These are phyloP conservation scores for Chytriomyces hyalinus DNA, from an alignment of 192 early-diverging fungal species.

Conservation along the genomic window DNA sequence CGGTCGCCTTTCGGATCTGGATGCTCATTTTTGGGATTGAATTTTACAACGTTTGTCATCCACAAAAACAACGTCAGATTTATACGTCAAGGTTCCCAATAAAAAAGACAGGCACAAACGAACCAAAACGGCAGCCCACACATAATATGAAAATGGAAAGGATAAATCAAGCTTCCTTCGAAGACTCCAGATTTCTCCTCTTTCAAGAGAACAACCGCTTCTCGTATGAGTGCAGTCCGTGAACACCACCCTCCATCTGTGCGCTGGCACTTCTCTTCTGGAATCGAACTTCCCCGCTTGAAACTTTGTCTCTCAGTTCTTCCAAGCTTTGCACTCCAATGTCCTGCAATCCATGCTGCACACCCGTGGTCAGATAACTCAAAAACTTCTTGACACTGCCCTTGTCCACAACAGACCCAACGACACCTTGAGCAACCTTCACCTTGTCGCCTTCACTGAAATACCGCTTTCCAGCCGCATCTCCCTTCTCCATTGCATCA, in stretches of 20 bases:
- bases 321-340: constrained; percentile 80
- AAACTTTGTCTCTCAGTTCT: constrained; percentile 72
- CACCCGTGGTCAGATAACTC: constrained; percentile 88
- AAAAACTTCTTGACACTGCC: constrained; percentile 93
- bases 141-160: neutral
- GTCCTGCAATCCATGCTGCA: constrained; percentile 97
- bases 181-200: neutral
- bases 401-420: constrained; percentile 97
- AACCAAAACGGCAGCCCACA: neutral
- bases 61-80: neutral
- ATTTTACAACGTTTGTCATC: neutral
- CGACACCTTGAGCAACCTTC: constrained; percentile 99
- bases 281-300: constrained; percentile 80
- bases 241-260: constrained; percentile 96
- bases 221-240: constrained; percentile 85
- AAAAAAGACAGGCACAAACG: neutral
- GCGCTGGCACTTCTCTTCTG: constrained; percentile 94
- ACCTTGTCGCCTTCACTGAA: constrained; percentile 96
- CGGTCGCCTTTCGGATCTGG: constrained; percentile 4
- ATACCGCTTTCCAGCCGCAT: constrained; percentile 81
- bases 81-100: neutral
- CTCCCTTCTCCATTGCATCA: constrained; percentile 91
- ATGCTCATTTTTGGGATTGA: constrained; percentile 4
- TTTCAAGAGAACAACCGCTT: constrained; percentile 39
- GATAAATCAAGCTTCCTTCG: neutral